Evolutionary conservation across 2,329 filamentous ascomycete genomes (phyloP).

Genomic region (Endoconidiophora polonica): DNA sequence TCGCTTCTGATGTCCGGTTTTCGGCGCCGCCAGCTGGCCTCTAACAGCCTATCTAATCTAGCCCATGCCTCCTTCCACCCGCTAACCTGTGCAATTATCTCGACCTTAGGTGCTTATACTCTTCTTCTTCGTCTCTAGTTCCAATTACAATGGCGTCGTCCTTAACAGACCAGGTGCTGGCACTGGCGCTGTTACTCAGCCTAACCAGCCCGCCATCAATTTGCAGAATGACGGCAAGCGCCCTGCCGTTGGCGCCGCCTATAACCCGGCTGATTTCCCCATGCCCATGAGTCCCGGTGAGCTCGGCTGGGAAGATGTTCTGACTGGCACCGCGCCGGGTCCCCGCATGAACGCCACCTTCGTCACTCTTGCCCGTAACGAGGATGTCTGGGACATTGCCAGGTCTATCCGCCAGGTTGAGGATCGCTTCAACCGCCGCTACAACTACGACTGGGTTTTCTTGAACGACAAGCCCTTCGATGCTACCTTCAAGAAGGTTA

Average conservation of each 20-base stretch:
- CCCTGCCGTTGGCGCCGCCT: conserved; percentile 18
- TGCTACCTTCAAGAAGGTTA: conserved; percentile 83
- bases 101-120: conserved; percentile 45
- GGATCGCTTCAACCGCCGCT: conserved; percentile 93
- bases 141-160: conserved; percentile 26
- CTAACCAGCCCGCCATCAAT: conserved; percentile 9
- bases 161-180: conserved; percentile 16
- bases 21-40: neutral
- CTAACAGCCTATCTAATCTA: no score
- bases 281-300: conserved; percentile 37
- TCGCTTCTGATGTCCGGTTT: neutral
- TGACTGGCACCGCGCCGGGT: conserved; percentile 38
- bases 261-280: conserved; percentile 27
- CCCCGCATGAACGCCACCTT: conserved; percentile 93
- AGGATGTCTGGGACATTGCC: conserved; percentile 90
- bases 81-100: neutral
- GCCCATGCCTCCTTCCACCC: neutral
- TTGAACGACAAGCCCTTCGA: conserved; percentile 93
- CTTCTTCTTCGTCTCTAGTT: conserved; percentile 64
- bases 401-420: conserved; percentile 91
- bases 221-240: conserved; percentile 14
- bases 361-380: conserved; percentile 84
- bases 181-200: conserved; percentile 15
- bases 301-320: conserved; percentile 33
- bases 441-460: conserved; percentile 98